phyloP scores from a whole-genome alignment of 768 basidiomycete species.

The Pisolithus marmoratus region DNA sequence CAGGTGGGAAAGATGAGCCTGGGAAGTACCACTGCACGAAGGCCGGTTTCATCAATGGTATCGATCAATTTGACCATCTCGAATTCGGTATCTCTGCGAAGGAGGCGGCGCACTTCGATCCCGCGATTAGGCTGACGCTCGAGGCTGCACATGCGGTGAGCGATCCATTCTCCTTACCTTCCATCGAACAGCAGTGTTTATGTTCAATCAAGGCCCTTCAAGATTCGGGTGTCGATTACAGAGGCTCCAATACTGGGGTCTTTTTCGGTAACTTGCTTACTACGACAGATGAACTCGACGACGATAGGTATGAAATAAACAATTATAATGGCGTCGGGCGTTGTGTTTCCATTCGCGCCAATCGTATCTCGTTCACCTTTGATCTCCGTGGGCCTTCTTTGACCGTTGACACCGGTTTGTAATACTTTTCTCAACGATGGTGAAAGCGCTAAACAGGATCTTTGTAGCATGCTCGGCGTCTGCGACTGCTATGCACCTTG shows the following conservation, averaged over 20 bases:
- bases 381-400: slow-evolving; percentile 43
- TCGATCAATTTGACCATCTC: slow-evolving; percentile 29
- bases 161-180: neutral
- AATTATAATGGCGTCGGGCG: slow-evolving; percentile 26
- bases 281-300: slow-evolving; percentile 23
- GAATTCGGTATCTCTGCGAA: slow-evolving; percentile 30
- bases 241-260: slow-evolving; percentile 37
- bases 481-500: slow-evolving; percentile 43
- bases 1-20: slow-evolving; percentile 27
- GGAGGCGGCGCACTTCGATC: slow-evolving; percentile 27
- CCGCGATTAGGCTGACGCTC: slow-evolving; percentile 25
- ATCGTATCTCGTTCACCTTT: slow-evolving; percentile 30
- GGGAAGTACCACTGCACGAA: slow-evolving; percentile 26
- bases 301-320: slow-evolving; percentile 22
- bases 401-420: slow-evolving; percentile 33
- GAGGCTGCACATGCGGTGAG: slow-evolving; percentile 27
- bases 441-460: too few relatives aligned
- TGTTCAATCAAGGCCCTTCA: slow-evolving; percentile 26
- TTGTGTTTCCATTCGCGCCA: slow-evolving; percentile 25
- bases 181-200: neutral
- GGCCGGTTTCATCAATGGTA: slow-evolving; percentile 24
- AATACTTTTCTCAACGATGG: neutral
- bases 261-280: slow-evolving; percentile 32
- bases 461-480: slow-evolving; percentile 38
- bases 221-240: slow-evolving; percentile 44